Evolutionary conservation across 345 rosid species (phyloP).

Genomic region (Xanthoceras sorbifolium): DNA sequence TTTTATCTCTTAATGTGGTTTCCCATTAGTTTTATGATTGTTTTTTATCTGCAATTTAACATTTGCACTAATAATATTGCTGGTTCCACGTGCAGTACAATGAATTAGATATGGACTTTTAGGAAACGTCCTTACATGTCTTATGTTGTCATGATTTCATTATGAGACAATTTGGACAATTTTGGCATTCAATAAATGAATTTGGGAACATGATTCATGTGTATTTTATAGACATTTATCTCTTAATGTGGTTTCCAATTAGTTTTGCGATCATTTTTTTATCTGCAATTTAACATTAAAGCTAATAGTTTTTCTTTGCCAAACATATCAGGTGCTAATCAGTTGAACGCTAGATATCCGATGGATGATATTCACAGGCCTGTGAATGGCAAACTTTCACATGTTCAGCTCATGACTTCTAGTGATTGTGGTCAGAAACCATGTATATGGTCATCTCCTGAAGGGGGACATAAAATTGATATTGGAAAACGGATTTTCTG

Average conservation of each 20-base stretch:
- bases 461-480: conserved; percentile 57
- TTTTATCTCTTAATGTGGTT: background rate
- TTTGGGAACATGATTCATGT: background rate
- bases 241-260: background rate
- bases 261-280: background rate
- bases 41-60: background rate
- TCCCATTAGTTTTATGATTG: background rate
- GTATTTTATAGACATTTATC: background rate
- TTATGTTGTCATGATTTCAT: background rate
- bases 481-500: conserved; percentile 84
- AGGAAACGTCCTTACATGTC: background rate
- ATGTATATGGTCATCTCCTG: conserved; percentile 67
- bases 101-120: background rate
- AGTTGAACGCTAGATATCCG: conserved; percentile 37
- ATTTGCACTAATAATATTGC: too few relatives aligned
- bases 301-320: conserved; percentile 6
- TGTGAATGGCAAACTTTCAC: conserved; percentile 39
- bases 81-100: background rate
- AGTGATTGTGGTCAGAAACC: conserved; percentile 46
- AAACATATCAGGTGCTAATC: conserved; percentile 51
- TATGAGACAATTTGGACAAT: background rate
- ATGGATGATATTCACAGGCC: conserved; percentile 49
- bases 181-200: background rate
- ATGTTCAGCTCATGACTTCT: conserved; percentile 29
- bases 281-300: background rate